Evolutionary conservation across 2,329 filamentous ascomycete genomes (phyloP).

Genomic region (Aspergillus fischeri): DNA sequence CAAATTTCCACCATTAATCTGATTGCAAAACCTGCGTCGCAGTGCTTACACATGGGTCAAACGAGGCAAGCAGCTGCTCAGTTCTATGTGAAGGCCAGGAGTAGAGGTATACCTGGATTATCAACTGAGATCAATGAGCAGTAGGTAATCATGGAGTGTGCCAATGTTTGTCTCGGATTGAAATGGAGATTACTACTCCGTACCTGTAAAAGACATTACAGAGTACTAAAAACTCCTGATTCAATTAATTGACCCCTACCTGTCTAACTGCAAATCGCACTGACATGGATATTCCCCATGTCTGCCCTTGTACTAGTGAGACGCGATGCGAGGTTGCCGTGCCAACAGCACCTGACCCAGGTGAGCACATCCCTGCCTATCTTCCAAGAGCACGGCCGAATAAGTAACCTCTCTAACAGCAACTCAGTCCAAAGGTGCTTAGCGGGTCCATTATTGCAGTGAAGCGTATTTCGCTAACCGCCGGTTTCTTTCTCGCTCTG

Average conservation of each 20-base stretch:
- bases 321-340: conserved; percentile 18
- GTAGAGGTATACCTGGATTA: not conserved
- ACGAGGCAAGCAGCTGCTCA: not conserved
- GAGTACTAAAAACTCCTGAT: not conserved
- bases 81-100: not conserved
- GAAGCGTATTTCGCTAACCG: not conserved
- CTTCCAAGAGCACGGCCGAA: not conserved
- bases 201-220: not conserved
- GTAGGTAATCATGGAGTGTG: not conserved
- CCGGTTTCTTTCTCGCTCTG: not conserved
- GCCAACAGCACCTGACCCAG: conserved; percentile 19
- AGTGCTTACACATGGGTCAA: not conserved
- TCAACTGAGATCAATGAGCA: not conserved
- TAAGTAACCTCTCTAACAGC: not conserved
- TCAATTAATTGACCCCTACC: no score
- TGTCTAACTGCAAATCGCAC: no score
- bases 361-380: conserved; percentile 8
- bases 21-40: no score
- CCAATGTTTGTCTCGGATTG: not conserved
- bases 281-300: no score
- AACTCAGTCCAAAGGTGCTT: not conserved
- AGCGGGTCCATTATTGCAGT: not conserved
- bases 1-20: not conserved
- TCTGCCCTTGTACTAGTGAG: not conserved
- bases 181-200: no score